phyloP scores from a whole-genome alignment of 2,329 filamentous ascomycete species.

The Sporothrix brunneoviolacea region DNA sequence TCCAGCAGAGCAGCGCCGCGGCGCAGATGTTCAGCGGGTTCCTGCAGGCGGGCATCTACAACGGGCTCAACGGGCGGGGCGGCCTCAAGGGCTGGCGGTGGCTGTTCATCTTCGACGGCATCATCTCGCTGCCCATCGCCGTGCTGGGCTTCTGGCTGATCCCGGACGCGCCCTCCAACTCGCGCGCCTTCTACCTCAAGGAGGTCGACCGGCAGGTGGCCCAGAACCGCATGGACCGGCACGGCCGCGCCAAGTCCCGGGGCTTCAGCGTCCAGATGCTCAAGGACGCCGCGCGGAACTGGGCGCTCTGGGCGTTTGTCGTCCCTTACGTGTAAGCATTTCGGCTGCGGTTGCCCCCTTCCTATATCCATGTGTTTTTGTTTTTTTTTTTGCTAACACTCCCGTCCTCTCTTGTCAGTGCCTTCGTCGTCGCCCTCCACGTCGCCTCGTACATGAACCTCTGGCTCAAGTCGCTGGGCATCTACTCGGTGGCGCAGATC shows the following conservation, averaged over 20 bases:
- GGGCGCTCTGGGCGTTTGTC: constrained; percentile 5
- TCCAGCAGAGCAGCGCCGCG: constrained; percentile 32
- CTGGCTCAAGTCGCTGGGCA: background rate
- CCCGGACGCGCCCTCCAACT: constrained; percentile 60
- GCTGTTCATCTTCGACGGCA: constrained; percentile 60
- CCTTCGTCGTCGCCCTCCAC: background rate
- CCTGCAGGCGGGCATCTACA: constrained; percentile 32
- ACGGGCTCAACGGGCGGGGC: constrained; percentile 27
- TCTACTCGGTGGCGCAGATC: constrained; percentile 22
- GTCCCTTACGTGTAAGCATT: constrained; percentile 30
- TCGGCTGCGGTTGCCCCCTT: too few relatives aligned
- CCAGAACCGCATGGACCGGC: constrained; percentile 1
- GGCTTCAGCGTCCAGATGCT: background rate
- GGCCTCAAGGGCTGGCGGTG: constrained; percentile 52
- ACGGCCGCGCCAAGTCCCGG: background rate
- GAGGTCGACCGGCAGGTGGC: background rate
- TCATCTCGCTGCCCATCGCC: constrained; percentile 51
- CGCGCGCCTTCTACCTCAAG: constrained; percentile 5
- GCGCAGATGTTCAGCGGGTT: constrained; percentile 32
- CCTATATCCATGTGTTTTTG: too few relatives aligned
- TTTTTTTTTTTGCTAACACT: too few relatives aligned
- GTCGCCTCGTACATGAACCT: background rate
- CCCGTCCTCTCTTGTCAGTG: too few relatives aligned
- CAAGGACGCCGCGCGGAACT: background rate
- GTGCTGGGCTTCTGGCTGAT: constrained; percentile 62